Conservation (phyloP, 108 stramenopile species). For the Schizochytrium sp. region DNA sequence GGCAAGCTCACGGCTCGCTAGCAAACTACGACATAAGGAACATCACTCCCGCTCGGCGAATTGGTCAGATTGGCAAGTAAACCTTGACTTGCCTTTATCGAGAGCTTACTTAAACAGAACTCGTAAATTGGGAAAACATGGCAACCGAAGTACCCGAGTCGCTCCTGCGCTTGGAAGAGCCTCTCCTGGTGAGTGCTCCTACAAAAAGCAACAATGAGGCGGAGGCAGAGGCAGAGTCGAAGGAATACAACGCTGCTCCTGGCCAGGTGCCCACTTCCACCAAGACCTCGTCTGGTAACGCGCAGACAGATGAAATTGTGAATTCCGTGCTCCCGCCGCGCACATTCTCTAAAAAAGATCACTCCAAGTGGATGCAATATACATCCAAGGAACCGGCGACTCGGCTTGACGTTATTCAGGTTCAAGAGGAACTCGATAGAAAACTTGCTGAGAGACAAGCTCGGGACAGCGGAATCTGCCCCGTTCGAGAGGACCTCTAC, state of each 20-base stretch:
- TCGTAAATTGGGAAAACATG: neutral
- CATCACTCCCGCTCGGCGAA: too few species aligned
- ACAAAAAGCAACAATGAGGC: slow-evolving; percentile 3
- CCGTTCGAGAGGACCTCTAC: slow-evolving; percentile 80
- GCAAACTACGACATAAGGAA: too few species aligned
- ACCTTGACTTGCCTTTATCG: too few species aligned
- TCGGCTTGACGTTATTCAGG: slow-evolving; percentile 77
- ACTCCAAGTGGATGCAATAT: slow-evolving; percentile 80
- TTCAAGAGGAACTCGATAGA: slow-evolving; percentile 77
- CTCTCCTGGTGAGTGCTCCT: slow-evolving; percentile 22
- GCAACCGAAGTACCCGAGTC: slow-evolving; percentile 51
- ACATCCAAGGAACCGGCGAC: slow-evolving; percentile 78
- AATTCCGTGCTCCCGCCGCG: slow-evolving; percentile 78
- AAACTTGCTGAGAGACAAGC: slow-evolving; percentile 76
- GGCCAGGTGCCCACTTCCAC: neutral
- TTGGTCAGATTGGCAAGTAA: too few species aligned
- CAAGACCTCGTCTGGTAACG: slow-evolving; percentile 51
- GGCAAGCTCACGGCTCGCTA: too few species aligned
- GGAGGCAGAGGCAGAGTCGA: slow-evolving; percentile 14
- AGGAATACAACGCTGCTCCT: neutral
- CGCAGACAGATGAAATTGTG: slow-evolving; percentile 79
- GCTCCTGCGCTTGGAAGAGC: slow-evolving; percentile 34
- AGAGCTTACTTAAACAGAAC: too few species aligned
- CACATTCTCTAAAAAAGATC: slow-evolving; percentile 75
- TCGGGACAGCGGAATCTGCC: slow-evolving; percentile 78